These are phyloP conservation scores for Rutstroemia sydowiana DNA, from an alignment of 2,329 filamentous ascomycete genomes.

Conservation along the genomic window DNA sequence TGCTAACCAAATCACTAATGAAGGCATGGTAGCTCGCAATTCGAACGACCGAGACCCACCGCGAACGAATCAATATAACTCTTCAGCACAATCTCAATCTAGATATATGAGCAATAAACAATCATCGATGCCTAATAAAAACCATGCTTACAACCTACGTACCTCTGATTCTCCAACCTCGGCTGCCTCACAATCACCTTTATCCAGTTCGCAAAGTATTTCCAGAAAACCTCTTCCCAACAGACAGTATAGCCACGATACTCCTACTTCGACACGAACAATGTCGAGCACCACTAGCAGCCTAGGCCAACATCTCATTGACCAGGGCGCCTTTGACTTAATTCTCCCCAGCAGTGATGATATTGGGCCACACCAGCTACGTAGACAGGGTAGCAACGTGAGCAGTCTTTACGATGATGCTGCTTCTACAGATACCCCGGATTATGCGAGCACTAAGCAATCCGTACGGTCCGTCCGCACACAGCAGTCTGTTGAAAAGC, in stretches of 20 bases:
- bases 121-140: slow-evolving; percentile 1
- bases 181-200: slow-evolving; percentile 13
- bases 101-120: not conserved
- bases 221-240: slow-evolving; percentile 45
- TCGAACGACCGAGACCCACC: slow-evolving; percentile 1
- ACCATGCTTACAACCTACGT: slow-evolving; percentile 8
- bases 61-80: slow-evolving; percentile 8
- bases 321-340: slow-evolving; percentile 42
- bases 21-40: slow-evolving; percentile 30
- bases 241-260: slow-evolving; percentile 33
- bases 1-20: slow-evolving; percentile 30
- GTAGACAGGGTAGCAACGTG: slow-evolving; percentile 29
- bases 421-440: slow-evolving; percentile 58
- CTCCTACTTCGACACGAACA: slow-evolving; percentile 32
- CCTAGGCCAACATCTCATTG: slow-evolving; percentile 36
- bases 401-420: slow-evolving; percentile 54
- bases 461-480: slow-evolving; percentile 27
- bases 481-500: slow-evolving; percentile 51
- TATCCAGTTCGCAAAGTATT: slow-evolving; percentile 37
- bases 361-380: slow-evolving; percentile 10
- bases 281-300: slow-evolving; percentile 34
- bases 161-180: slow-evolving; percentile 17
- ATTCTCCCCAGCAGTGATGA: slow-evolving; percentile 16
- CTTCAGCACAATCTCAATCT: not conserved
- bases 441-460: slow-evolving; percentile 61